Base-by-base conservation (phyloP, 768 basidiomycete species). In the Brasilioporus rufonigricans region DNA sequence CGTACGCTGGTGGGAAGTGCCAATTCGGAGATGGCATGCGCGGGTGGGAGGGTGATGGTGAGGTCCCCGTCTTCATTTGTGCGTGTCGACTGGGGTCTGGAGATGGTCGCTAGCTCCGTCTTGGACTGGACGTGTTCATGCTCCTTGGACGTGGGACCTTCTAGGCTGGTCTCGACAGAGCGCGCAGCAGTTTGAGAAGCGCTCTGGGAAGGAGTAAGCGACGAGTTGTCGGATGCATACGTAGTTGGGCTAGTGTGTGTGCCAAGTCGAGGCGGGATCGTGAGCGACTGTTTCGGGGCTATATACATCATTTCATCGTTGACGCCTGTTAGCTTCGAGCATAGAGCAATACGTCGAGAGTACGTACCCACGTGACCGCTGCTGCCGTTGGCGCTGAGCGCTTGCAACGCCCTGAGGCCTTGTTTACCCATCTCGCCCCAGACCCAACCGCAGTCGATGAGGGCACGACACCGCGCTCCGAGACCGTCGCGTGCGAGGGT, bases 201-300 rank as follows among this genome's bases (percentile, higher is more conserved):
- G 3, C 86, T 88, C 58, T 89, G 88, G 7, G 87, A 89, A n/a
- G 87, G 87, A 0, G 83, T 80, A 57, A 89, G 72, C 2, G 86
- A 87, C n/a, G 82, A 83, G 14, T 79, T 65, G 65, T 85, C 82
- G 50, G 84, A 83, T 5, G 73, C 65, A 65, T 52, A 69, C 40
- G 53, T 60, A 55, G 36, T 71, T 57, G n/a, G 69, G 61, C 41
- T 52, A 36, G 27, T 9, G 27, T 29, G 27, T 9, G 47, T 21
- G 29, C 39, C 3, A 21, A 32, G 51, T 38, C 38, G 64, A 18
- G 39, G 40, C n/a, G 53, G 52, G 13, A 59, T 35, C 10, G 56
- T 40, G 7, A 24, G 24, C 12, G 31, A 32, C 9, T 19, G 21
- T 56, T 55, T 56, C 19, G 61, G 48, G 5, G 9, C 48, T 55